These are phyloP conservation scores for Aspergillus ostianus DNA, from an alignment of 495 filamentous ascomycete species.

Conservation along the genomic window DNA sequence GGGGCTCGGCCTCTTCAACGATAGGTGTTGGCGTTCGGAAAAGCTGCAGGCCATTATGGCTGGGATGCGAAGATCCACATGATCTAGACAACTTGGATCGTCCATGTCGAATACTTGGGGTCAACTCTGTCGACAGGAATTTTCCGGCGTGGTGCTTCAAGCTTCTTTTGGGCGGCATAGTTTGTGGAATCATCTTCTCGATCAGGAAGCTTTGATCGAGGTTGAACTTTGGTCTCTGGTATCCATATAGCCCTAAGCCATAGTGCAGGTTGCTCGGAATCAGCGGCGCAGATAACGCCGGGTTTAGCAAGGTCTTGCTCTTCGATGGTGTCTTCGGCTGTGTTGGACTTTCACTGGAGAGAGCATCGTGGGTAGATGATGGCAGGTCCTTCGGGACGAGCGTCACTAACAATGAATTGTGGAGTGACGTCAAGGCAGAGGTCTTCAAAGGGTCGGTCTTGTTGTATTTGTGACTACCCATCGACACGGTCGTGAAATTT, in stretches of 20 bases:
- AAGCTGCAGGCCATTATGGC: not conserved
- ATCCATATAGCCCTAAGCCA: not conserved
- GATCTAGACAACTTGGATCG: not conserved
- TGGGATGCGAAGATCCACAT: not conserved
- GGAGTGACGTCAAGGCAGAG: not conserved
- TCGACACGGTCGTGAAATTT: not conserved
- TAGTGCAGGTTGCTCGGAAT: not conserved
- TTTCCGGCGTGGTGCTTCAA: not conserved
- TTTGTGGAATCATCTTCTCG: not conserved
- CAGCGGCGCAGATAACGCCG: not conserved
- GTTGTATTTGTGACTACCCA: not conserved
- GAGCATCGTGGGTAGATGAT: not conserved
- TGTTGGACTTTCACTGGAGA: not conserved
- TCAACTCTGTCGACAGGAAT: not conserved
- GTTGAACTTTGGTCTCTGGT: not conserved
- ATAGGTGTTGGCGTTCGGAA: not conserved
- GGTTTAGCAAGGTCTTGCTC: not conserved
- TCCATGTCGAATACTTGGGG: not conserved
- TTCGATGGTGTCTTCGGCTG: not conserved
- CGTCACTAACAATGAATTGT: not conserved
- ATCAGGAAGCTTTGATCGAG: not conserved
- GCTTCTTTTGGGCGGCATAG: not conserved
- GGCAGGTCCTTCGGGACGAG: not conserved
- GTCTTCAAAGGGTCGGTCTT: not conserved
- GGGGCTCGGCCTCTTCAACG: not conserved